Evolutionary conservation across 345 rosid genomes (phyloP).

Genomic region (Eucalyptus pauciflora): DNA sequence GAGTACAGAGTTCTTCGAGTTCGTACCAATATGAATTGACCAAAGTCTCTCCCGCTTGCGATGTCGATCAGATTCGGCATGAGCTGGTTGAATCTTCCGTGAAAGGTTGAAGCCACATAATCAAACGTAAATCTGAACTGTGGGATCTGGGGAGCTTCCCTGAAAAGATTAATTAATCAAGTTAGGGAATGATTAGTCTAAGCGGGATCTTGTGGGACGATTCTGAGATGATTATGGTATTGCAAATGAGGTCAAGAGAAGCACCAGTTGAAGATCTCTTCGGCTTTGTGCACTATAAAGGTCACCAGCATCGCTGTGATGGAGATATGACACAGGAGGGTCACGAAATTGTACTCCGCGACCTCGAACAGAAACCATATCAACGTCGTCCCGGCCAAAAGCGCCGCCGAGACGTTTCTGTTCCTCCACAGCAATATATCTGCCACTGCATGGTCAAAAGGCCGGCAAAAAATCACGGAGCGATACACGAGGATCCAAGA

Average conservation of each 20-base stretch:
- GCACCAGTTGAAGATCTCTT: constrained; percentile 57
- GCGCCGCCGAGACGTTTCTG: constrained; percentile 31
- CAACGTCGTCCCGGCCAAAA: constrained; percentile 37
- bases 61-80: constrained; percentile 32
- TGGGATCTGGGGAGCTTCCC: constrained; percentile 52
- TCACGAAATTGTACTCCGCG: constrained; percentile 69
- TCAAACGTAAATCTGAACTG: constrained; percentile 18
- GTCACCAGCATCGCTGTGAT: constrained; percentile 58
- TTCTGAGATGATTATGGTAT: not conserved
- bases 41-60: constrained; percentile 58
- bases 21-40: constrained; percentile 47
- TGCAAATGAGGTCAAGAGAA: not conserved
- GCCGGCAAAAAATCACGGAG: not conserved
- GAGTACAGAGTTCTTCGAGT: not conserved
- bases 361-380: constrained; percentile 92
- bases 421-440: constrained; percentile 73
- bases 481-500: not conserved
- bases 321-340: constrained; percentile 57
- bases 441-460: constrained; percentile 41
- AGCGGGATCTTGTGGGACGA: not conserved
- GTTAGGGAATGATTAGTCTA: not conserved
- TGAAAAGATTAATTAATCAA: constrained; percentile 6
- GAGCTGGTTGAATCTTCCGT: constrained; percentile 25
- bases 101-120: constrained; percentile 29
- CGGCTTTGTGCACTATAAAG: constrained; percentile 57